Conservation (phyloP, 2,329 filamentous ascomycete species). For the Massarina eburnea region DNA sequence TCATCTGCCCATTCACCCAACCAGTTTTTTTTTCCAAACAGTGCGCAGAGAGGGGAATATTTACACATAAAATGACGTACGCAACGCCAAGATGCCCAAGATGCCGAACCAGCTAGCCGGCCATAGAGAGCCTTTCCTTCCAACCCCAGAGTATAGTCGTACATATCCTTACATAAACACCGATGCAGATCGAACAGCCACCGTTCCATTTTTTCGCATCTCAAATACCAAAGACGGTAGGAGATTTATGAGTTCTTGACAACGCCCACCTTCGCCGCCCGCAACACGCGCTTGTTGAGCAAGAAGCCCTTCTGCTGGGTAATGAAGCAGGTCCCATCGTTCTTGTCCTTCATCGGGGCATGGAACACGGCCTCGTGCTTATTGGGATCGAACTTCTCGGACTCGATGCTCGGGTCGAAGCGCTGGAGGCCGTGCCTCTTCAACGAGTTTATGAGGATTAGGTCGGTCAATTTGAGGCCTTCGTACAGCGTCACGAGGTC, state of each 20-base stretch:
- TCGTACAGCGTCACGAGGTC: constrained; percentile 81
- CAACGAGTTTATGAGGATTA: constrained; percentile 81
- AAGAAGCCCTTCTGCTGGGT: constrained; percentile 95
- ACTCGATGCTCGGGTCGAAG: constrained; percentile 70
- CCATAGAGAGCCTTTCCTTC: constrained; percentile 5
- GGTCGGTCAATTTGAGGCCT: constrained; percentile 93
- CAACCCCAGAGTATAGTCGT: constrained; percentile 20
- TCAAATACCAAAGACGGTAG: not conserved
- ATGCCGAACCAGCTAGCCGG: constrained; percentile 13
- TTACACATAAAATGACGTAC: constrained; percentile 21
- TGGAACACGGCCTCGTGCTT: constrained; percentile 96
- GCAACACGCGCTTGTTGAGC: constrained; percentile 84
- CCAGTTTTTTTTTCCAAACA: too few species aligned
- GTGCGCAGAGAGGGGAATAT: constrained; percentile 40
- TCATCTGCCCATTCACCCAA: too few species aligned
- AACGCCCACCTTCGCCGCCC: constrained; percentile 94
- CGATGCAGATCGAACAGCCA: too few species aligned
- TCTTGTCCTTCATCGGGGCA: constrained; percentile 82
- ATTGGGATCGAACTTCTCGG: constrained; percentile 93
- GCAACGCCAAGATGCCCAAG: constrained; percentile 22
- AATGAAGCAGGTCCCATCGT: constrained; percentile 86
- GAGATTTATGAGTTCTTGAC: constrained; percentile 71
- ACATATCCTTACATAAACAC: constrained; percentile 13
- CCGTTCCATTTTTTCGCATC: not conserved
- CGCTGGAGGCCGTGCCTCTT: constrained; percentile 93